Conservation (phyloP, 2,329 filamentous ascomycete species). For the Incumbomyces lentus region DNA sequence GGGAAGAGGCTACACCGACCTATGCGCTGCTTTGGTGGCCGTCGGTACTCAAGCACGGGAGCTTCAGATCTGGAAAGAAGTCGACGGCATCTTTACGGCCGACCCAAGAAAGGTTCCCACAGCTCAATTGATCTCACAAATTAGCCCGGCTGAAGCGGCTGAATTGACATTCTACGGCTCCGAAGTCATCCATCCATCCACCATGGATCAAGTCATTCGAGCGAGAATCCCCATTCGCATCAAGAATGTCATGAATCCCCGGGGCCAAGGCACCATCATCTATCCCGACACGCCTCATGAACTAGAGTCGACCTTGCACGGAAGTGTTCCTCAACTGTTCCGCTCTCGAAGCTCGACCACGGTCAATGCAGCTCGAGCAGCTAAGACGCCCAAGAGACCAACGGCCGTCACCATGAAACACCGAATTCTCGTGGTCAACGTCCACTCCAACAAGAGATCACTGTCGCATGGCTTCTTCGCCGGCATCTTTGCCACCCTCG, state of each 20-base stretch:
- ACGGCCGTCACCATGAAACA: constrained; percentile 96
- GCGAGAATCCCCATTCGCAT: constrained; percentile 58
- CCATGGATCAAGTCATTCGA: constrained; percentile 81
- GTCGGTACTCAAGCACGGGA: constrained; percentile 81
- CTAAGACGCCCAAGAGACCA: constrained; percentile 57
- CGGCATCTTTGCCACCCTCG: constrained; percentile 82
- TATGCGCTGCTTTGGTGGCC: constrained; percentile 84
- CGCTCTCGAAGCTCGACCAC: constrained; percentile 38
- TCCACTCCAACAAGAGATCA: constrained; percentile 94
- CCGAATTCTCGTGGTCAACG: constrained; percentile 92
- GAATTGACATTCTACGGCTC: constrained; percentile 91
- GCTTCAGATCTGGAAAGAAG: constrained; percentile 97
- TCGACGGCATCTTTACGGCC: constrained; percentile 84
- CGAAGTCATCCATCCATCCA: constrained; percentile 96
- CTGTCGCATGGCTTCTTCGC: constrained; percentile 95
- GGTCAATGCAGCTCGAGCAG: constrained; percentile 21
- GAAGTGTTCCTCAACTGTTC: constrained; percentile 42
- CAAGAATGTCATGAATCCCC: constrained; percentile 60
- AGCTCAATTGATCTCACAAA: constrained; percentile 74
- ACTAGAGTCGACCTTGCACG: constrained; percentile 33
- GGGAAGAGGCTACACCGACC: constrained; percentile 89
- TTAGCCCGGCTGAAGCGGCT: constrained; percentile 89
- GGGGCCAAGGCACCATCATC: constrained; percentile 52
- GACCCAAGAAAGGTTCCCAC: constrained; percentile 87
- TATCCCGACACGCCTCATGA: constrained; percentile 60